A percentile compares a stretch with the other conserved stretches of the same genome.
Evolutionary conservation across 2,329 filamentous ascomycete species (phyloP).

Genomic region (Talaromyces sp.): DNA sequence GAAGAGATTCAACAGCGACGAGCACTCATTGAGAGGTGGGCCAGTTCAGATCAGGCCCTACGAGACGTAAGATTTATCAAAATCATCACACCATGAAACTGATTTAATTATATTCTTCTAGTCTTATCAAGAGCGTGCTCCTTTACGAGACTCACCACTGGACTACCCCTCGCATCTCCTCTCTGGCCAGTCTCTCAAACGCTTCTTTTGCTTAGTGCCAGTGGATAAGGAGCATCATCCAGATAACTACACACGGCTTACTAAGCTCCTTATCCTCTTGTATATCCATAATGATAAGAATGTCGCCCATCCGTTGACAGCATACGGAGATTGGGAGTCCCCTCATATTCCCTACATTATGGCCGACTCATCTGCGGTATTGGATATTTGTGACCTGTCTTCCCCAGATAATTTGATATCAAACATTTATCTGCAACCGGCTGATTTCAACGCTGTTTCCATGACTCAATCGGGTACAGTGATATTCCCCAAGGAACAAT

Average conservation of each 20-base stretch:
- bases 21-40: constrained; percentile 3
- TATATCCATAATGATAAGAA: neutral
- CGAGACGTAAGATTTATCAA: neutral
- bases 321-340: no score
- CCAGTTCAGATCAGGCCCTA: neutral
- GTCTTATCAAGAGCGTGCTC: constrained; percentile 5
- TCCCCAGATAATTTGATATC: neutral
- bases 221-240: neutral
- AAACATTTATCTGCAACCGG: neutral
- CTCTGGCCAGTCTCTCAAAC: neutral
- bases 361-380: neutral
- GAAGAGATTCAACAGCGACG: constrained; percentile 5
- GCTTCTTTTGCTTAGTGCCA: neutral
- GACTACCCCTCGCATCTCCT: constrained; percentile 1
- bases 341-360: no score
- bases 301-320: no score
- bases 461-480: neutral
- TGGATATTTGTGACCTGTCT: neutral
- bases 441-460: neutral
- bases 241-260: neutral
- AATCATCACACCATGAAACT: no score
- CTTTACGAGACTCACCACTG: neutral
- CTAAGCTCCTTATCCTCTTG: neutral
- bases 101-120: neutral
- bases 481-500: neutral